Percentiles rank a stretch among this genome's conserved stretches.
Evolutionary conservation across 768 basidiomycete genomes (phyloP).

Genomic region (Crepidotus variabilis): DNA sequence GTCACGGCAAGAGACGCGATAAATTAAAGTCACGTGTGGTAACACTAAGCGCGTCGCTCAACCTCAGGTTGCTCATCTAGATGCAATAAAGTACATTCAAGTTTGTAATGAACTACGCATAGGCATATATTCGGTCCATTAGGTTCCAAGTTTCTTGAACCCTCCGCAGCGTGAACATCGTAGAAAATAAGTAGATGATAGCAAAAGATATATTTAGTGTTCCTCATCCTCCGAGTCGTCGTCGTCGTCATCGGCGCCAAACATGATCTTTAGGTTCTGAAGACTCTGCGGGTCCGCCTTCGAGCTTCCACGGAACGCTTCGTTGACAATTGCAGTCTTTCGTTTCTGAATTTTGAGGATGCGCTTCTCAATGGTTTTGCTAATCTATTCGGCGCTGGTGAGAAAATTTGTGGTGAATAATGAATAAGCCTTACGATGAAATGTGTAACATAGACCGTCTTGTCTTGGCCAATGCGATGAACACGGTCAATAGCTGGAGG

Average conservation of each 20-base stretch:
- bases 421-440: slow-evolving; percentile 56
- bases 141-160: too few species aligned
- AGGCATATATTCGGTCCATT: too few species aligned
- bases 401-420: not conserved
- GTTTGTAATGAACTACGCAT: too few species aligned
- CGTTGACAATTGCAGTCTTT: slow-evolving; percentile 84
- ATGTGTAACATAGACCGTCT: slow-evolving; percentile 79
- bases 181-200: too few species aligned
- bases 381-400: slow-evolving; percentile 39
- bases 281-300: slow-evolving; percentile 66
- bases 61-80: too few species aligned
- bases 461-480: slow-evolving; percentile 81
- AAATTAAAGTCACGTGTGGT: not conserved
- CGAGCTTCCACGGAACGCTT: slow-evolving; percentile 67
- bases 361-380: slow-evolving; percentile 74
- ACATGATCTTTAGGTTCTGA: slow-evolving; percentile 81
- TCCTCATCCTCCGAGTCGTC: not conserved
- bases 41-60: too few species aligned
- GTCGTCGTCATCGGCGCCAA: slow-evolving; percentile 40
- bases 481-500: slow-evolving; percentile 76
- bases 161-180: too few species aligned
- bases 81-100: too few species aligned
- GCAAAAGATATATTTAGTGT: too few species aligned
- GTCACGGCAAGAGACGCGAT: not conserved
- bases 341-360: slow-evolving; percentile 81